phyloP scores from a whole-genome alignment of 2,329 filamentous ascomycete genomes.

The Berkeleyomyces basicola region DNA sequence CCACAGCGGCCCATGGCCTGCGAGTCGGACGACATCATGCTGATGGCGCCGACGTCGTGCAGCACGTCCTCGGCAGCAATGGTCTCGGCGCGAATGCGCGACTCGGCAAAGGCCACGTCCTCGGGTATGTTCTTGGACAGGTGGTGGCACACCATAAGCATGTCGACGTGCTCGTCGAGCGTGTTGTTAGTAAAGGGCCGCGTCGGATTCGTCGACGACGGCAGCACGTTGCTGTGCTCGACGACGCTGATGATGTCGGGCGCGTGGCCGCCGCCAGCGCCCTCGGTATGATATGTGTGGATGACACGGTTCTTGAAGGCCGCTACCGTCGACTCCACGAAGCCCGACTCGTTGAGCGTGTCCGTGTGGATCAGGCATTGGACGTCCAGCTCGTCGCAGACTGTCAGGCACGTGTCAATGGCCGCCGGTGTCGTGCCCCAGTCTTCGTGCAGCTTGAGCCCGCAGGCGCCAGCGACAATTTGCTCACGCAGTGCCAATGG shows the following conservation, averaged over 20 bases:
- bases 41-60: slow-evolving; percentile 86
- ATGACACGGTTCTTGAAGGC: slow-evolving; percentile 77
- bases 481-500: slow-evolving; percentile 60
- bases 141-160: slow-evolving; percentile 98
- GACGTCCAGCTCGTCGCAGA: slow-evolving; percentile 83
- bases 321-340: slow-evolving; percentile 79
- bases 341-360: slow-evolving; percentile 92
- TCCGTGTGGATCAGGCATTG: slow-evolving; percentile 93
- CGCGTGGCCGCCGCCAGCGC: slow-evolving; percentile 84
- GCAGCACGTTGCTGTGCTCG: slow-evolving; percentile 73
- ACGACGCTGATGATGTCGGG: slow-evolving; percentile 93
- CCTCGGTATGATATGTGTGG: slow-evolving; percentile 94
- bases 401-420: slow-evolving; percentile 69
- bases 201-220: slow-evolving; percentile 83
- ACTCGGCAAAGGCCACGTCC: slow-evolving; percentile 90
- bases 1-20: slow-evolving; percentile 96
- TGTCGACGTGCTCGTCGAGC: slow-evolving; percentile 89
- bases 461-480: slow-evolving; percentile 66
- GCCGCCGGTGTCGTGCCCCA: slow-evolving; percentile 86
- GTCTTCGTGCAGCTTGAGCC: slow-evolving; percentile 89
- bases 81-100: slow-evolving; percentile 83
- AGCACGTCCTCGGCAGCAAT: slow-evolving; percentile 94
- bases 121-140: slow-evolving; percentile 84
- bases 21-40: slow-evolving; percentile 92
- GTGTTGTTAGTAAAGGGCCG: slow-evolving; percentile 83